phyloP scores from a whole-genome alignment of 106 monocot species.

The Gastrodia elata region DNA sequence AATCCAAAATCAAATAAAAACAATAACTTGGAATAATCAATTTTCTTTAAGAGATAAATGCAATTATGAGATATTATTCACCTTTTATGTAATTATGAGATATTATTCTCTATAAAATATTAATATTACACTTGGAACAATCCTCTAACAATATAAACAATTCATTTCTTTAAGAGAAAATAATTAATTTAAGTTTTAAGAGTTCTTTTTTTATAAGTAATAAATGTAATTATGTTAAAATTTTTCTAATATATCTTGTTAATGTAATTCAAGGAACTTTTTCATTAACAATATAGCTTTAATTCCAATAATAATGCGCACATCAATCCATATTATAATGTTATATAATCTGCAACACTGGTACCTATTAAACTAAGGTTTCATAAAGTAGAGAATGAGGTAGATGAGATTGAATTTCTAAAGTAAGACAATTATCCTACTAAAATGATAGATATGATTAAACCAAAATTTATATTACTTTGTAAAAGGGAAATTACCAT shows the following conservation, averaged over 20 bases:
- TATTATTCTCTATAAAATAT: too few species aligned
- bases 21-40: too few species aligned
- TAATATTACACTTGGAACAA: too few species aligned
- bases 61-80: too few species aligned
- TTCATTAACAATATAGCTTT: background rate
- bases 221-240: too few species aligned
- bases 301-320: background rate
- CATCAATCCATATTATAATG: background rate
- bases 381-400: background rate
- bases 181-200: too few species aligned
- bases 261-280: background rate
- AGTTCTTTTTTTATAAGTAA: too few species aligned
- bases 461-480: background rate
- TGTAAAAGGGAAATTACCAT: constrained; percentile 33
- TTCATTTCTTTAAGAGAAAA: too few species aligned
- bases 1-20: too few species aligned
- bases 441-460: background rate
- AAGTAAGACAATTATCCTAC: background rate
- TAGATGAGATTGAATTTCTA: background rate
- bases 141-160: too few species aligned
- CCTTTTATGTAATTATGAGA: too few species aligned
- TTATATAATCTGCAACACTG: background rate
- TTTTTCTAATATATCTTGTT: background rate
- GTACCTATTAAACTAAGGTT: background rate
- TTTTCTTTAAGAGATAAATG: too few species aligned